Evolutionary conservation across 2,329 filamentous ascomycete genomes (phyloP).

Genomic region (Aspergillus oerlinghausenensis): DNA sequence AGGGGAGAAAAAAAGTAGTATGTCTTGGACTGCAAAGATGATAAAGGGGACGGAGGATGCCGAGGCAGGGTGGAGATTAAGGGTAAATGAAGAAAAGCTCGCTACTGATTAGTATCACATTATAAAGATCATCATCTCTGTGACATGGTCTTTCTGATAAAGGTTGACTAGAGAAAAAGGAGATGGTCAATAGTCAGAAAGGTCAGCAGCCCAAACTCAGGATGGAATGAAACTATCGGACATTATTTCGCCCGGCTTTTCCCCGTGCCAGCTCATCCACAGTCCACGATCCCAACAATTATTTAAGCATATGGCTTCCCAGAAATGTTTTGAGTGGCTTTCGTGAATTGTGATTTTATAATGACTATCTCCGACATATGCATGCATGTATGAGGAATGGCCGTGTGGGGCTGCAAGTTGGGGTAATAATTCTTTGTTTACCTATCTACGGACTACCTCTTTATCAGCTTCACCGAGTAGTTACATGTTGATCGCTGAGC

Average conservation of each 20-base stretch:
- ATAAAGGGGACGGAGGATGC: background rate
- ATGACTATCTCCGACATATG: background rate
- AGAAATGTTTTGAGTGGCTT: background rate
- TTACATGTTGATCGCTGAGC: background rate
- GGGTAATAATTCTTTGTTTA: background rate
- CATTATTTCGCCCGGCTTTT: constrained; percentile 6
- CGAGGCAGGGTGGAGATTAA: background rate
- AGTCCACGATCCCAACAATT: background rate
- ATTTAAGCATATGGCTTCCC: background rate
- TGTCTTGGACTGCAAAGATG: background rate
- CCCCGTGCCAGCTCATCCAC: background rate
- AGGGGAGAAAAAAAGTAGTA: background rate
- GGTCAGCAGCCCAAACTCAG: background rate
- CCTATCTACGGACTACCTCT: background rate
- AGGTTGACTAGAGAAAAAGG: background rate
- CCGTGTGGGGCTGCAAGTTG: background rate
- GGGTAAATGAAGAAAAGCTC: background rate
- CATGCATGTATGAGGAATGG: background rate
- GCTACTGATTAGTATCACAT: background rate
- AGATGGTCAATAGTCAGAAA: background rate
- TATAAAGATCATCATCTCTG: background rate
- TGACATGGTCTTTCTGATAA: background rate
- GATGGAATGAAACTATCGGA: constrained; percentile 1
- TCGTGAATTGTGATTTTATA: background rate
- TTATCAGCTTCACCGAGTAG: background rate